A percentile compares a stretch with the other conserved stretches of the same genome.
Evolutionary conservation across 176 grass and related monocot genomes (phyloP).

Genomic region (Miscanthus lutarioriparius): DNA sequence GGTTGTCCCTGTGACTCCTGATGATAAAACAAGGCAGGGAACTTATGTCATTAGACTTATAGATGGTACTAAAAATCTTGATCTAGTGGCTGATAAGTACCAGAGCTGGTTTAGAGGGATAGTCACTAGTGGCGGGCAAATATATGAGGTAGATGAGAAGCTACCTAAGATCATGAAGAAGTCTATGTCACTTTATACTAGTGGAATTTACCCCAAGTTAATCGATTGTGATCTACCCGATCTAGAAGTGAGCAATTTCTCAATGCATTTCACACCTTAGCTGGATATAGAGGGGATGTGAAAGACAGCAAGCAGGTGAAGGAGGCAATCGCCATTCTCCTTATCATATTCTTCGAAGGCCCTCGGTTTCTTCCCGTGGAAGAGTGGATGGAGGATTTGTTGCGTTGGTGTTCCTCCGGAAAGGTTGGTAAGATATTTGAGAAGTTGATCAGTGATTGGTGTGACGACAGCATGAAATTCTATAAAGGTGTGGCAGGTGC

Average conservation of each 20-base stretch:
- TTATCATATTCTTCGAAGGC: background rate
- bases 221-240: background rate
- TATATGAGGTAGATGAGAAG: background rate
- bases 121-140: background rate
- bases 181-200: background rate
- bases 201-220: background rate
- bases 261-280: background rate
- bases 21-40: background rate
- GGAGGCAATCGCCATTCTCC: background rate
- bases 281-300: background rate
- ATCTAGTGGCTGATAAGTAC: background rate
- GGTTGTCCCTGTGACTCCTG: background rate
- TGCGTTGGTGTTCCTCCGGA: background rate
- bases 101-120: conserved; percentile 1
- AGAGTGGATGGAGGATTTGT: background rate
- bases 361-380: background rate
- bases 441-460: background rate
- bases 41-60: background rate
- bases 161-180: background rate
- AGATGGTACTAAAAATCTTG: background rate
- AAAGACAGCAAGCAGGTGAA: background rate
- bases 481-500: background rate
- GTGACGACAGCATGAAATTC: background rate
- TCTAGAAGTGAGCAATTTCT: background rate
- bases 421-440: background rate